These are phyloP conservation scores for Mycosarcoma maydis DNA, from an alignment of 1,284 basidiomycete genomes.

Conservation along the genomic window DNA sequence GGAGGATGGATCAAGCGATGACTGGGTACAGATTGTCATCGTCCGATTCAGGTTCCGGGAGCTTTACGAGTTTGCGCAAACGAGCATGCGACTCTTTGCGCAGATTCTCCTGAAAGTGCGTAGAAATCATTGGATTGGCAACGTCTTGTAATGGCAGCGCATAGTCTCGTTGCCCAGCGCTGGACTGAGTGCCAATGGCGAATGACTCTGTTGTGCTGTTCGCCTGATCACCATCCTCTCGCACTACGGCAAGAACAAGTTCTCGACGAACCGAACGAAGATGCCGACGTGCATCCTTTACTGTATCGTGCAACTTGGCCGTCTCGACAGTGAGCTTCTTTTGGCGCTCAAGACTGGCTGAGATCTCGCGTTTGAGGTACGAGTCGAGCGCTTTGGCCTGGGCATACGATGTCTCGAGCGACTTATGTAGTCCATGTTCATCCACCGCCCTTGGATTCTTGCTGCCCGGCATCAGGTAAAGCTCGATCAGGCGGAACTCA, in stretches of 20 bases:
- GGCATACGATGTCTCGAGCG: slow-evolving; percentile 54
- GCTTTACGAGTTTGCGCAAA: slow-evolving; percentile 23
- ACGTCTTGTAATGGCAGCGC: slow-evolving; percentile 19
- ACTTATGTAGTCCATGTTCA: slow-evolving; percentile 46
- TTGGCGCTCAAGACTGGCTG: slow-evolving; percentile 34
- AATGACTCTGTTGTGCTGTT: background rate
- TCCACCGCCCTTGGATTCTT: slow-evolving; percentile 33
- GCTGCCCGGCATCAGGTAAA: slow-evolving; percentile 50
- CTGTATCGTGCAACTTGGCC: slow-evolving; percentile 15
- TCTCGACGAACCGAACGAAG: slow-evolving; percentile 22
- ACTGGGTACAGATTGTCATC: slow-evolving; percentile 44
- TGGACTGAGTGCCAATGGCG: no score
- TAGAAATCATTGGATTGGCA: slow-evolving; percentile 39
- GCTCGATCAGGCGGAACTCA: slow-evolving; percentile 48
- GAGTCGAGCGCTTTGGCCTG: slow-evolving; percentile 43
- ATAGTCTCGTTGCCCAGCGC: background rate
- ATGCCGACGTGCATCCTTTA: slow-evolving; percentile 13
- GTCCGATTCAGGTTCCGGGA: slow-evolving; percentile 41
- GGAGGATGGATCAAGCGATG: slow-evolving; percentile 16
- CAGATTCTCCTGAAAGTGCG: slow-evolving; percentile 30
- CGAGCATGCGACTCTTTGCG: slow-evolving; percentile 35
- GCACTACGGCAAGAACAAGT: slow-evolving; percentile 20
- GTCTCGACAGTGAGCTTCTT: slow-evolving; percentile 31
- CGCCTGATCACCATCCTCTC: slow-evolving; percentile 4
- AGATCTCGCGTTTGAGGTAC: slow-evolving; percentile 44